Evolutionary conservation across 2,329 filamentous ascomycete species (phyloP).

Genomic region (Aspergillus sp.): DNA sequence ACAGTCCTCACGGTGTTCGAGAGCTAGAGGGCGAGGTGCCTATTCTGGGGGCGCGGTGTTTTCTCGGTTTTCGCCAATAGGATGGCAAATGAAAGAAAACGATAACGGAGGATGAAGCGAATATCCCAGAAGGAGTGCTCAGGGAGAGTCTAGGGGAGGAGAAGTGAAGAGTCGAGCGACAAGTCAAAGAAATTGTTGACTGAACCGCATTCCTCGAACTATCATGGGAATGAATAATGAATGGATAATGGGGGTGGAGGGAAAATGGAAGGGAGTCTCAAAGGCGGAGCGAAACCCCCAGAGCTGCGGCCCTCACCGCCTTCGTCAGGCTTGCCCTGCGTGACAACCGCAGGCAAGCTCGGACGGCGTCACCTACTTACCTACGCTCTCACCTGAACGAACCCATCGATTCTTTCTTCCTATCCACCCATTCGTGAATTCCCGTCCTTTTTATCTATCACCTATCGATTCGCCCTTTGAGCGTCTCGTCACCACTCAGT

Average conservation of each 20-base stretch:
- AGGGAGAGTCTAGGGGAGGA: background rate
- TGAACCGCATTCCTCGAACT: constrained; percentile 12
- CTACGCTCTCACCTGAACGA: background rate
- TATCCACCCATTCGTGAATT: background rate
- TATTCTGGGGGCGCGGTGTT: constrained; percentile 11
- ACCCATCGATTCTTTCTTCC: constrained; percentile 9
- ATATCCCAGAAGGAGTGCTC: background rate
- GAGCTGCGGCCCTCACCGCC: constrained; percentile 28
- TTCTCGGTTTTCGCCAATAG: constrained; percentile 11
- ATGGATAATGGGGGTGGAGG: constrained; percentile 18
- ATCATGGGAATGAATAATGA: constrained; percentile 13
- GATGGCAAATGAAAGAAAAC: background rate
- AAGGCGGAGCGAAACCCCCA: constrained; percentile 12
- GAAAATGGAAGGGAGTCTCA: constrained; percentile 15
- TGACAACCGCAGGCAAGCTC: constrained; percentile 11
- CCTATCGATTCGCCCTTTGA: background rate
- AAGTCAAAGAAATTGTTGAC: constrained; percentile 9
- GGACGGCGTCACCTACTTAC: constrained; percentile 7
- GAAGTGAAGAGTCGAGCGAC: background rate
- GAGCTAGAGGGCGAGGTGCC: background rate
- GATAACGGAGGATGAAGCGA: constrained; percentile 1
- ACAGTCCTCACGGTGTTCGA: constrained; percentile 9
- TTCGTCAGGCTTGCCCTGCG: constrained; percentile 28
- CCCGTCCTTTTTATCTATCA: background rate
- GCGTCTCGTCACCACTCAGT: background rate